A percentile compares a stretch with the other conserved stretches of the same genome.
phyloP scores from a whole-genome alignment of 2,329 filamentous ascomycete genomes.

The Verticillium longisporum region DNA sequence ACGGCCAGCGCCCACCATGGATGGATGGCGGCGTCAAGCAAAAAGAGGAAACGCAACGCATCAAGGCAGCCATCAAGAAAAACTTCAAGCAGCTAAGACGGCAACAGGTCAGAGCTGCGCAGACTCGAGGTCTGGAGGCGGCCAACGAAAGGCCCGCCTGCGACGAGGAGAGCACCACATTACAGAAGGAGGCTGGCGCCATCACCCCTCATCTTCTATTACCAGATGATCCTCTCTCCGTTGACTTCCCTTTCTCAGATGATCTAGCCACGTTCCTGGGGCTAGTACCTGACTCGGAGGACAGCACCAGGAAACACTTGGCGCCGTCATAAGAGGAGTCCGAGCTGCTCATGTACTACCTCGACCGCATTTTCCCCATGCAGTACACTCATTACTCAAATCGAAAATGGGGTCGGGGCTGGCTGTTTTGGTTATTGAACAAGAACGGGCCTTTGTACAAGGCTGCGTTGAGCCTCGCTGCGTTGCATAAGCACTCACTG shows the following conservation, averaged over 20 bases:
- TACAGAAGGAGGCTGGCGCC: not conserved
- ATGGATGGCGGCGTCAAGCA: constrained; percentile 19
- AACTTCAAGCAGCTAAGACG: constrained; percentile 12
- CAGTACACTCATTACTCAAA: constrained; percentile 18
- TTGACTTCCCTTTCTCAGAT: not conserved
- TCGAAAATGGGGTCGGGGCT: constrained; percentile 10
- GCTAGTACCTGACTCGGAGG: not conserved
- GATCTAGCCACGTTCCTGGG: not conserved
- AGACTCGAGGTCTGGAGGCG: not conserved
- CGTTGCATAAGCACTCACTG: constrained; percentile 18
- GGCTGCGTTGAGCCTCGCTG: constrained; percentile 17
- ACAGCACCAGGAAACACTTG: constrained; percentile 2
- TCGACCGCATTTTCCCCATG: constrained; percentile 20
- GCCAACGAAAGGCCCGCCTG: not conserved
- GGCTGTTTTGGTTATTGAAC: constrained; percentile 17
- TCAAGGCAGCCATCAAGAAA: constrained; percentile 16
- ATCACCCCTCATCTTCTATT: not conserved
- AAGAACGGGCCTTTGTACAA: constrained; percentile 15
- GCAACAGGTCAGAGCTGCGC: not conserved
- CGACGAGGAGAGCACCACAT: not conserved
- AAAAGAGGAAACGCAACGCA: constrained; percentile 18
- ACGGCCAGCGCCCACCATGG: constrained; percentile 26
- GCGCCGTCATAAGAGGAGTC: constrained; percentile 12
- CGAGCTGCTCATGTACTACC: constrained; percentile 18
- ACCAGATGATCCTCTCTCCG: not conserved